phyloP scores from a whole-genome alignment of 257 asterid genomes.

The Capsicum rhomboideum region DNA sequence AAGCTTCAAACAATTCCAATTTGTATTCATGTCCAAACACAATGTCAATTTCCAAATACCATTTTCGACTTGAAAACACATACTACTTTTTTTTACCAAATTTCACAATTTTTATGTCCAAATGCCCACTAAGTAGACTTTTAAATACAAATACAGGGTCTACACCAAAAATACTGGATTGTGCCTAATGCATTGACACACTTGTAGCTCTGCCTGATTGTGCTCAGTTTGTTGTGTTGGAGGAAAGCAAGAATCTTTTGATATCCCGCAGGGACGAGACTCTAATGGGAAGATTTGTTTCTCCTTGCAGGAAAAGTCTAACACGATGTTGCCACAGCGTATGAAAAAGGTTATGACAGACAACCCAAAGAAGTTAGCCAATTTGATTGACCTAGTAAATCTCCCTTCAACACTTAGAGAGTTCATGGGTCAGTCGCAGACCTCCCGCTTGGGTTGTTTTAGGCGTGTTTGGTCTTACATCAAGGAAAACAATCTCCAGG shows the following conservation, averaged over 20 bases:
- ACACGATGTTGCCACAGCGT: conserved; percentile 53
- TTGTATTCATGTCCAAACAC: not conserved
- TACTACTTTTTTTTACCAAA: not conserved
- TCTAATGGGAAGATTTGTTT: not conserved
- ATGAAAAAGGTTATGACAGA: conserved; percentile 54
- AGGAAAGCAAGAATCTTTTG: not conserved
- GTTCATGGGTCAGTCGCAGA: conserved; percentile 93
- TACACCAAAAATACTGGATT: not conserved
- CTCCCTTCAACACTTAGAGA: conserved; percentile 75
- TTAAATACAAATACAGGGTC: not conserved
- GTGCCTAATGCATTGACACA: not conserved
- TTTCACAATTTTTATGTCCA: not conserved
- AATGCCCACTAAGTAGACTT: not conserved
- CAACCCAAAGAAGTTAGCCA: conserved; percentile 76
- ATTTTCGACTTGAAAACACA: not conserved
- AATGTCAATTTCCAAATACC: not conserved
- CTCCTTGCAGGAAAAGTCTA: not conserved
- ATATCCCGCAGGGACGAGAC: not conserved
- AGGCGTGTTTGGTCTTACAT: conserved; percentile 77
- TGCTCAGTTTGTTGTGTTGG: not conserved
- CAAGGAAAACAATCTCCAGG: conserved; percentile 89
- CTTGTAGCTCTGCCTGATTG: not conserved
- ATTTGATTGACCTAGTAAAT: conserved; percentile 75
- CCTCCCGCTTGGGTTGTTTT: conserved; percentile 79
- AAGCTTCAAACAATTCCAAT: not conserved